phyloP scores from a whole-genome alignment of 129 eudicot genomes.

The Calendula officinalis region DNA sequence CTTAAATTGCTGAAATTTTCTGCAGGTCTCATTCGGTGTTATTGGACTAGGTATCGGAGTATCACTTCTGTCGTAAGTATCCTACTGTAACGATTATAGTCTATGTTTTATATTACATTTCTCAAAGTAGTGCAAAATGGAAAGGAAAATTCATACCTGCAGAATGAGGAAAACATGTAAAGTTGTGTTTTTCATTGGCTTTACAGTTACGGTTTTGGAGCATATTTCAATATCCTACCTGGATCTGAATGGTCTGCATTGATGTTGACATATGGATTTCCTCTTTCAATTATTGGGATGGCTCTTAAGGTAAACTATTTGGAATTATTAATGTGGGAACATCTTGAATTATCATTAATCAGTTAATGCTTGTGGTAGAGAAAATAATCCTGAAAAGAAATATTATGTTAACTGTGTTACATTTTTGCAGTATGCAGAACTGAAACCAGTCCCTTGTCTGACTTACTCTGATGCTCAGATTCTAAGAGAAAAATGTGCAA shows the following conservation, averaged over 20 bases:
- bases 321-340: too few species aligned
- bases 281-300: slow-evolving; percentile 96
- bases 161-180: neutral
- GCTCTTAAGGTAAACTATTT: slow-evolving; percentile 73
- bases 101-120: slow-evolving; percentile 1
- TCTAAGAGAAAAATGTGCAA: slow-evolving; percentile 84
- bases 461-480: slow-evolving; percentile 78
- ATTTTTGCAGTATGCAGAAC: slow-evolving; percentile 92
- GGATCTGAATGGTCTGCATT: slow-evolving; percentile 99
- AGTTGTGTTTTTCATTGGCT: neutral
- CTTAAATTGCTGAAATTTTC: slow-evolving; percentile 3
- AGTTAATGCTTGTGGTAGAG: slow-evolving; percentile 15
- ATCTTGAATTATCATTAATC: neutral
- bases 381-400: neutral
- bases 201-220: slow-evolving; percentile 90
- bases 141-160: neutral
- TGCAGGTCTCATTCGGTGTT: slow-evolving; percentile 93
- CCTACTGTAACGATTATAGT: neutral
- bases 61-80: slow-evolving; percentile 81
- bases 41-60: slow-evolving; percentile 85
- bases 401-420: neutral
- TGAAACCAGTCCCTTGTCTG: slow-evolving; percentile 96
- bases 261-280: slow-evolving; percentile 96
- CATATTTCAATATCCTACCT: slow-evolving; percentile 94
- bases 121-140: neutral